A percentile compares a stretch with the other conserved stretches of the same genome.
Conservation (phyloP, 1,284 basidiomycete species). For the Singerocomus inundabilis region DNA sequence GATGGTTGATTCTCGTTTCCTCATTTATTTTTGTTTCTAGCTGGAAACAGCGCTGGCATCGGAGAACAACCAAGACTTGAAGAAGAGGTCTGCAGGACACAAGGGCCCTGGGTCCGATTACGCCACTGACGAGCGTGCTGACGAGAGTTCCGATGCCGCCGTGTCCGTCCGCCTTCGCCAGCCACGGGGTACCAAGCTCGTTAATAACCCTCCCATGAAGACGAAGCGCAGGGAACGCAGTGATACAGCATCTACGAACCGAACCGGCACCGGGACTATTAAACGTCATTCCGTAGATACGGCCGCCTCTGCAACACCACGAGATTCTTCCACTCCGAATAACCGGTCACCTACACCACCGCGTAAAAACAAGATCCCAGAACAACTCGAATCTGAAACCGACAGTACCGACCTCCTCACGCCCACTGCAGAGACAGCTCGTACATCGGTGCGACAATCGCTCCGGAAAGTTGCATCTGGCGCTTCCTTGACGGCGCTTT, state of each 20-base stretch:
- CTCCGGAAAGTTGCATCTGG: conserved; percentile 39
- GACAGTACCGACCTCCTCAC: conserved; percentile 26
- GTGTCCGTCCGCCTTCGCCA: conserved; percentile 27
- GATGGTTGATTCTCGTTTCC: background rate
- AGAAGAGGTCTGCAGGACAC: conserved; percentile 31
- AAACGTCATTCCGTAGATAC: conserved; percentile 27
- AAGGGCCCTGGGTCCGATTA: conserved; percentile 28
- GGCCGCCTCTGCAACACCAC: conserved; percentile 31
- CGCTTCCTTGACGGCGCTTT: conserved; percentile 36
- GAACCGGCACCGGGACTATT: conserved; percentile 29
- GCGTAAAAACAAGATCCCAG: conserved; percentile 28
- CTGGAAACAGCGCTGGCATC: conserved; percentile 67
- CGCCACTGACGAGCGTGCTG: conserved; percentile 33
- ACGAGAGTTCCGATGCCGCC: conserved; percentile 35
- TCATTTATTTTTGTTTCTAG: conserved; percentile 37
- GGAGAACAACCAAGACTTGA: conserved; percentile 49
- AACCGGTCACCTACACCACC: conserved; percentile 34
- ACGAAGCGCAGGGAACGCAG: conserved; percentile 35
- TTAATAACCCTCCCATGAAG: conserved; percentile 33
- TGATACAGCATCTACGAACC: conserved; percentile 34
- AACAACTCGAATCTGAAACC: conserved; percentile 28
- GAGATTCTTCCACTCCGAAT: conserved; percentile 26
- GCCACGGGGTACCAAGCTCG: conserved; percentile 28
- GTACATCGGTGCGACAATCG: conserved; percentile 4
- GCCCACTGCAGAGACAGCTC: conserved; percentile 25